Evolutionary conservation across 192 early-diverging fungal species (phyloP).

Genomic region (Dimargaris verticillata): DNA sequence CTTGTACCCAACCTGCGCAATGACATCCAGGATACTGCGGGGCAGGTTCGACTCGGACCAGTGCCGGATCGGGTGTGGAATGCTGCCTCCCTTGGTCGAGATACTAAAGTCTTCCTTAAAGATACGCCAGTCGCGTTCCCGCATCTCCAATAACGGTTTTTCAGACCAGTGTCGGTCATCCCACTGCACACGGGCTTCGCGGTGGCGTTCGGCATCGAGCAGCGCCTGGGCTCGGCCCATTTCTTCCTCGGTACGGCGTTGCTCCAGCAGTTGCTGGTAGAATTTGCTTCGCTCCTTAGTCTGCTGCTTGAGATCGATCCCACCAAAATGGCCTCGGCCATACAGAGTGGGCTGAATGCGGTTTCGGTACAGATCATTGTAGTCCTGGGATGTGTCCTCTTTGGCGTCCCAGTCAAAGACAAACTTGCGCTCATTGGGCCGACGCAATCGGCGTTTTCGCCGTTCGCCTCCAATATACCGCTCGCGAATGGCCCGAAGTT

Average conservation of each 20-base stretch:
- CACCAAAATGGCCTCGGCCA: constrained; percentile 76
- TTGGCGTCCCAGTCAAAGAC: constrained; percentile 93
- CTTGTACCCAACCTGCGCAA: constrained; percentile 72
- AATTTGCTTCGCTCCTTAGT: constrained; percentile 46
- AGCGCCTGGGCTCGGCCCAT: constrained; percentile 31
- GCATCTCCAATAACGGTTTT: constrained; percentile 80
- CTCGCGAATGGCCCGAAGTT: constrained; percentile 47
- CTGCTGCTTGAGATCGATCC: constrained; percentile 65
- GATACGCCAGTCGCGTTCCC: constrained; percentile 96
- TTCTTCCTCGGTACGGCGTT: constrained; percentile 36
- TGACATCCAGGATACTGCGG: constrained; percentile 46
- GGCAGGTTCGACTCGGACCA: constrained; percentile 73
- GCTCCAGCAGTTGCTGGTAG: constrained; percentile 46
- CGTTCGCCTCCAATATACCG: constrained; percentile 77
- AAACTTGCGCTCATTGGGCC: constrained; percentile 86
- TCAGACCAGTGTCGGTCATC: constrained; percentile 94
- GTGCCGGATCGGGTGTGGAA: constrained; percentile 74
- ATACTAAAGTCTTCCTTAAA: constrained; percentile 98
- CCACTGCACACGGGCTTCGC: constrained; percentile 24
- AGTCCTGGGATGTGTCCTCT: constrained; percentile 89
- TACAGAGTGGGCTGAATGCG: constrained; percentile 55
- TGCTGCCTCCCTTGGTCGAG: constrained; percentile 77
- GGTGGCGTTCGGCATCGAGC: neutral
- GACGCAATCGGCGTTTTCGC: constrained; percentile 54
- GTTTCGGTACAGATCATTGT: constrained; percentile 77